Percentiles rank a stretch among this genome's conserved stretches.
phyloP scores from a whole-genome alignment of 768 basidiomycete species.

The Boletus subparvulus region DNA sequence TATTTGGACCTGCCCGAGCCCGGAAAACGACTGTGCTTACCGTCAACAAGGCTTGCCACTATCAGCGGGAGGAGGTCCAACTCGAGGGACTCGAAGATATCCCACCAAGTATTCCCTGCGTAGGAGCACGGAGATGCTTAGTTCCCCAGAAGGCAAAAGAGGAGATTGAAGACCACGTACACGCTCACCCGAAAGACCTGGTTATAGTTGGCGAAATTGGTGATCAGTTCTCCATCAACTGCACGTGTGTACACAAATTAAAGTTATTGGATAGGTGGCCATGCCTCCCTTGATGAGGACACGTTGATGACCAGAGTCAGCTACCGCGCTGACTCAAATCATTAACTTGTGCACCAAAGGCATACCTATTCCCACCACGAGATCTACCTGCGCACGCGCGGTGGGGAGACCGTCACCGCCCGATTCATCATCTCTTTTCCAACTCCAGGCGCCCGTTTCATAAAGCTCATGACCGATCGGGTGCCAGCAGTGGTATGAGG shows the following conservation, averaged over 20 bases:
- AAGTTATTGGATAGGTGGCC: neutral
- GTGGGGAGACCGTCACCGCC: no score
- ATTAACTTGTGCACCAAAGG: no score
- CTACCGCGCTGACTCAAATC: no score
- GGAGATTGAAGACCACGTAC: constrained; percentile 5
- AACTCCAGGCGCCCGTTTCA: no score
- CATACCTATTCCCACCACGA: no score
- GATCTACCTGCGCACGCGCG: no score
- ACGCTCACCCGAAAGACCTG: constrained; percentile 5
- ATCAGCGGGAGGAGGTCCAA: neutral
- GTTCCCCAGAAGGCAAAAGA: neutral
- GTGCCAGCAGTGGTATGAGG: no score
- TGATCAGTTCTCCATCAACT: constrained; percentile 17
- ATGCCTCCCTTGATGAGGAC: constrained; percentile 19
- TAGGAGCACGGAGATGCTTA: neutral
- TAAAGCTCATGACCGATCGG: no score
- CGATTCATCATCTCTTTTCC: no score
- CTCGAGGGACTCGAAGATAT: neutral
- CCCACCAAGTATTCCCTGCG: constrained; percentile 15
- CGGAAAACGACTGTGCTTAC: constrained; percentile 3
- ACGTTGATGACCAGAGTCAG: constrained; percentile 16
- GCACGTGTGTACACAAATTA: neutral
- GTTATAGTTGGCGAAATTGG: constrained; percentile 13
- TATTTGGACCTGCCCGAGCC: neutral
- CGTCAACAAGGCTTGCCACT: constrained; percentile 24